Evolutionary conservation across 2,329 filamentous ascomycete genomes (phyloP).

Genomic region (Pseudocercospora eumusae): DNA sequence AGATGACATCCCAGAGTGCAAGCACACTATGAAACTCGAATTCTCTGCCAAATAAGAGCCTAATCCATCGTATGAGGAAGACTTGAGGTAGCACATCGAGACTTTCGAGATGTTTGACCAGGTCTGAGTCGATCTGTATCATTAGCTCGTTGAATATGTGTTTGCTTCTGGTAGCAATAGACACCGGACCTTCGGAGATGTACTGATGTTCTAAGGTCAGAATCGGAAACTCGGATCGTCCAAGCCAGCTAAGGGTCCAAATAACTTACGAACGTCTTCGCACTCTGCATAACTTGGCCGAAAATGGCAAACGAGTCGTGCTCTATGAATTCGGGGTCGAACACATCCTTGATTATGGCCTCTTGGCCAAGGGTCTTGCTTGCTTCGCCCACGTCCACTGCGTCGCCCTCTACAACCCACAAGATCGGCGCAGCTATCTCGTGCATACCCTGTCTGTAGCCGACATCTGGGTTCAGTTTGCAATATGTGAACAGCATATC

Average conservation of each 20-base stretch:
- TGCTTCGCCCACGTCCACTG: slow-evolving; percentile 57
- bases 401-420: slow-evolving; percentile 77
- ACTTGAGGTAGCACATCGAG: slow-evolving; percentile 95
- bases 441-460: slow-evolving; percentile 99
- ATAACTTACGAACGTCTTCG: slow-evolving; percentile 61
- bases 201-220: slow-evolving; percentile 19
- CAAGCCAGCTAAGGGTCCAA: slow-evolving; percentile 41
- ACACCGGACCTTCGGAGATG: slow-evolving; percentile 53
- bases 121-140: slow-evolving; percentile 75
- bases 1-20: slow-evolving; percentile 84
- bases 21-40: slow-evolving; percentile 86
- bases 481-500: slow-evolving; percentile 94
- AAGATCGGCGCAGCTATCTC: slow-evolving; percentile 88
- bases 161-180: slow-evolving; percentile 80
- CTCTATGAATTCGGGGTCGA: slow-evolving; percentile 76
- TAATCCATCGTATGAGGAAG: slow-evolving; percentile 96
- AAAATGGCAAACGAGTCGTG: slow-evolving; percentile 90
- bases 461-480: slow-evolving; percentile 82
- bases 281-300: slow-evolving; percentile 77
- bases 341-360: slow-evolving; percentile 43
- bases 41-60: slow-evolving; percentile 88
- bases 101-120: slow-evolving; percentile 75
- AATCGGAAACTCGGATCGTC: not conserved
- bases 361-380: slow-evolving; percentile 38
- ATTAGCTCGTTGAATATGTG: slow-evolving; percentile 83